Evolutionary conservation across 2,329 filamentous ascomycete genomes (phyloP), one percentile per base, ranked within the genome.

Genomic region (Alternaria novae-zelandiae): DNA sequence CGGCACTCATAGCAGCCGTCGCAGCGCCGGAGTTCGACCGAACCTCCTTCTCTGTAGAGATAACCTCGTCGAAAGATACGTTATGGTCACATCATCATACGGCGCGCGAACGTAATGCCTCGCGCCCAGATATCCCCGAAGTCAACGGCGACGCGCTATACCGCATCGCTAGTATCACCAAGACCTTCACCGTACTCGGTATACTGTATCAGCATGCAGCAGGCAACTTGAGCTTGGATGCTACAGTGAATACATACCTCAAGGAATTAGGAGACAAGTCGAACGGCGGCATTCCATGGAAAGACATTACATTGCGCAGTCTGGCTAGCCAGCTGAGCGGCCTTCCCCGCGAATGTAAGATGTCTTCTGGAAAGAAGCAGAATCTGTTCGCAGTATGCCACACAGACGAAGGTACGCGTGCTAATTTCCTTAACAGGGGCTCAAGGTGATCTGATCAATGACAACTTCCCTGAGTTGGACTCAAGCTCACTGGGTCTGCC

Each of bases 251-350:
- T 17, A 76, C 71, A 21, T 79, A 79, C 60, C 68, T 81, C 11
- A 54, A 63, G 7, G 77, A 78, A 57, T 57, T 81, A 44, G 68
- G 64, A 20, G 73, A 70, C 5, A 61, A 72, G 25, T 73, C 77
- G 43, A 63, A 71, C 3, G 76, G 76, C 2, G 76, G 65, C 2
- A 69, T 79, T 36, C 74, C 74, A 4, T 83, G 80, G 79, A 78
- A 81, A 26, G 78, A 82, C 54, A 82, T 83, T 54, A 83, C 81
- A 1, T 66, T 83, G 56, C 75, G 82, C 9, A 77, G 70, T 47
- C 67, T 83, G n/a, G 80, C 81, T 1, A 81, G 80, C 65, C 82
- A 83, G 55, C 66, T 83, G 23, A 77, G 77, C 57, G 81, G 82
- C 26, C 76, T 83, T 30, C 81, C 81, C 12, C 73, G 81, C 36